A percentile compares a stretch with the other conserved stretches of the same genome.
Evolutionary conservation across 23 red algal genomes (phyloP).

Genomic region (Gracilaria gracilis): DNA sequence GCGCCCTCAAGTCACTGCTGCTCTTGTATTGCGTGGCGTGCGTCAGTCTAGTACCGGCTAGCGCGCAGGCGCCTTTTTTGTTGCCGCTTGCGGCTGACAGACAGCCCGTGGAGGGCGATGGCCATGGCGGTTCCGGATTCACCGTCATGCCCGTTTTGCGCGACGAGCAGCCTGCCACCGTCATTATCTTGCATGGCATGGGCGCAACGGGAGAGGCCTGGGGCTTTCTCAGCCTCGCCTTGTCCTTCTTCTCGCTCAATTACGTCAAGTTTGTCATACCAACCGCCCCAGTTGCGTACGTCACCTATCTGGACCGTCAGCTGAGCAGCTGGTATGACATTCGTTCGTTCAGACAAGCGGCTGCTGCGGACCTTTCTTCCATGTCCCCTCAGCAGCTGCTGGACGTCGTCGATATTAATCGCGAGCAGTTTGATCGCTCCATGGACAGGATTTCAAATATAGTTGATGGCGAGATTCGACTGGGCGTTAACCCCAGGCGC

Average conservation of each 20-base stretch:
- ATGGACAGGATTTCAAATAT: conserved; percentile 25
- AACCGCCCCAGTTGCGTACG: conserved; percentile 49
- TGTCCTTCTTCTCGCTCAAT: conserved; percentile 76
- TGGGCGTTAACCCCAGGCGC: conserved; percentile 31
- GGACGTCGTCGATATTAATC: conserved; percentile 21
- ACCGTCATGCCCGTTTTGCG: conserved; percentile 68
- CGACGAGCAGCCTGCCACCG: conserved; percentile 46
- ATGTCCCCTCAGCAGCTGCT: neutral
- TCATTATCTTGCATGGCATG: conserved; percentile 88
- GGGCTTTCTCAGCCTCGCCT: conserved; percentile 48
- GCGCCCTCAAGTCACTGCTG: too few relatives aligned
- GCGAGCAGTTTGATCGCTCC: conserved; percentile 10
- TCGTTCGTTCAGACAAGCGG: neutral
- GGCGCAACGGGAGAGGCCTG: conserved; percentile 89
- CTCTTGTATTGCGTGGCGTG: neutral
- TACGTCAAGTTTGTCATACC: conserved; percentile 84
- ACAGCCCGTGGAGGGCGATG: conserved; percentile 60
- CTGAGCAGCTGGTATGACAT: conserved; percentile 85
- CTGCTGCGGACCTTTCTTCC: neutral
- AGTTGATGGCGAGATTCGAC: conserved; percentile 47
- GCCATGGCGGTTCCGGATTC: conserved; percentile 71
- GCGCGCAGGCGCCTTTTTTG: neutral
- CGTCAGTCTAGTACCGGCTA: neutral
- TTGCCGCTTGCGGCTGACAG: conserved; percentile 2
- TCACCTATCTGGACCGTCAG: conserved; percentile 37